A percentile compares a stretch with the other conserved stretches of the same genome.
Evolutionary conservation across 2,329 filamentous ascomycete genomes (phyloP).

Genomic region (Aulographum hederae): DNA sequence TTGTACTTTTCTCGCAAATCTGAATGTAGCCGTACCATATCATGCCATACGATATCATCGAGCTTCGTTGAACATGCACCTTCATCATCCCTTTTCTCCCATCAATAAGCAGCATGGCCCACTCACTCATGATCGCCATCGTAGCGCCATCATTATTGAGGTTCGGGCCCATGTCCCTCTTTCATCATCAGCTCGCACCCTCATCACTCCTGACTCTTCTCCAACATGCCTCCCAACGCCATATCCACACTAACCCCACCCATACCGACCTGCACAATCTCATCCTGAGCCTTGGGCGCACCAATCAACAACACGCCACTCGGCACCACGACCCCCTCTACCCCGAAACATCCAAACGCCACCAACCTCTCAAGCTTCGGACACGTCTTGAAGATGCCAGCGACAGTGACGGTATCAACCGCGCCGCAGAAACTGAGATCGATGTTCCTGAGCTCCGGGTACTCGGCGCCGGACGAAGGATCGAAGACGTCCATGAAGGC

Average conservation of each 20-base stretch:
- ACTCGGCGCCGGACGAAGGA: slow-evolving; percentile 33
- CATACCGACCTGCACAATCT: slow-evolving; percentile 31
- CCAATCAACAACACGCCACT: slow-evolving; percentile 40
- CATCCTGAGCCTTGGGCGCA: slow-evolving; percentile 37
- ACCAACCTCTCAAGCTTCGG: slow-evolving; percentile 39
- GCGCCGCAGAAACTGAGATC: slow-evolving; percentile 62
- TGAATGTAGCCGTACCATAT: no score
- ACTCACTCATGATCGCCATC: no score
- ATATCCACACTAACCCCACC: not conserved
- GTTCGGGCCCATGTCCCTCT: no score
- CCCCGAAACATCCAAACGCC: slow-evolving; percentile 44
- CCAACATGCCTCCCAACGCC: not conserved
- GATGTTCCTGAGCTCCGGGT: slow-evolving; percentile 50
- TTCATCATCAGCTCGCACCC: no score
- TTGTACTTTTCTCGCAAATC: no score
- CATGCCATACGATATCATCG: no score
- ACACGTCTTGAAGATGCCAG: slow-evolving; percentile 44
- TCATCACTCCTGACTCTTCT: not conserved
- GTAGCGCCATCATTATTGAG: no score
- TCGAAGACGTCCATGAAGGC: slow-evolving; percentile 63
- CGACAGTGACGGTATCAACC: slow-evolving; percentile 46
- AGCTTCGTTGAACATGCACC: no score
- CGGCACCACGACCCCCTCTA: slow-evolving; percentile 35
- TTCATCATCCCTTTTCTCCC: no score
- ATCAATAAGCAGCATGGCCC: no score